Percentiles rank a stretch among this genome's conserved stretches.
phyloP scores from a whole-genome alignment of 2,329 filamentous ascomycete genomes.

The Aspergillus sp. region DNA sequence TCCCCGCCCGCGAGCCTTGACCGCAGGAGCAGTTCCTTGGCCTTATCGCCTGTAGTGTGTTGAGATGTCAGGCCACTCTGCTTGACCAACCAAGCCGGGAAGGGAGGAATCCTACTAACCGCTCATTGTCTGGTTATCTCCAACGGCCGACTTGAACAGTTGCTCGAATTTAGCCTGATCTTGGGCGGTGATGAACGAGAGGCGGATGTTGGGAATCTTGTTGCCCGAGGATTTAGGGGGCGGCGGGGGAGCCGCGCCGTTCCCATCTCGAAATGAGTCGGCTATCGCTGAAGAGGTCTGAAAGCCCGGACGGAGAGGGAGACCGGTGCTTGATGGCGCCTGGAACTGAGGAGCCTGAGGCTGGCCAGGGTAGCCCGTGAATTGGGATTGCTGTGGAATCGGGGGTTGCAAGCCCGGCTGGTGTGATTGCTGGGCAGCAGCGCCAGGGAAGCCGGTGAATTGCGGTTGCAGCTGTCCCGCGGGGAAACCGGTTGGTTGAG shows the following conservation, averaged over 20 bases:
- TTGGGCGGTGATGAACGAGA: constrained; percentile 92
- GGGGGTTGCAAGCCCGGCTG: constrained; percentile 44
- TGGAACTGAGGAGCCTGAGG: constrained; percentile 36
- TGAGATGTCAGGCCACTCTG: constrained; percentile 15
- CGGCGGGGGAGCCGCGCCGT: constrained; percentile 57
- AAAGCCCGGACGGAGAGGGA: constrained; percentile 53
- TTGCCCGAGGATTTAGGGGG: constrained; percentile 59
- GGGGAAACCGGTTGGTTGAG: constrained; percentile 68
- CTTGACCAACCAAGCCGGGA: not conserved
- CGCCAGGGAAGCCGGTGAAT: constrained; percentile 50
- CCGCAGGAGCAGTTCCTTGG: constrained; percentile 80
- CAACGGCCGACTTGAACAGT: constrained; percentile 91
- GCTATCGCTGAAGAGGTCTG: constrained; percentile 66
- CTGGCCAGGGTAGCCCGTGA: constrained; percentile 56
- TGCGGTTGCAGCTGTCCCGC: constrained; percentile 47
- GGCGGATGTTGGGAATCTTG: constrained; percentile 88
- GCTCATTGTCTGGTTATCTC: constrained; percentile 78
- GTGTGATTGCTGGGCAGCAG: constrained; percentile 43
- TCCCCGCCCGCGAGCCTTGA: constrained; percentile 86
- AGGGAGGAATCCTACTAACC: constrained; percentile 45
- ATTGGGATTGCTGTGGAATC: constrained; percentile 57
- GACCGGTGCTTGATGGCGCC: constrained; percentile 46
- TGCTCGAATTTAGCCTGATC: constrained; percentile 98
- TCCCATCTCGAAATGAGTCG: constrained; percentile 57
- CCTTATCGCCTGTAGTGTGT: constrained; percentile 65